These are phyloP conservation scores for Staphylotrichum longicolle DNA, from an alignment of 495 filamentous ascomycete species.

Conservation along the genomic window DNA sequence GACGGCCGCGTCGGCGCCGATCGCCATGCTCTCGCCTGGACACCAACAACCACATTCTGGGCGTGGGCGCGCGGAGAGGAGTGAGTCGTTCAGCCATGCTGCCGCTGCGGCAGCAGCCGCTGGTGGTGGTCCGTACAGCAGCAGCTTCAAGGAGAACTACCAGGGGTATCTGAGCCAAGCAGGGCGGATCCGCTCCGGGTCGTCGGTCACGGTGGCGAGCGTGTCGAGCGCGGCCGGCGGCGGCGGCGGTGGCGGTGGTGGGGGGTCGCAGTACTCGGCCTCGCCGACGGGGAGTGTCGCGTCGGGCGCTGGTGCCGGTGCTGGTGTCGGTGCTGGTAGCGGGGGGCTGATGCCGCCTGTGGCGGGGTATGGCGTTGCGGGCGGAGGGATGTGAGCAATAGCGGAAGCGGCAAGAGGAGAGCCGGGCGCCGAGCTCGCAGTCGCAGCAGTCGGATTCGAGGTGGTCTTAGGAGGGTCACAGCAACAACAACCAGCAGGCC, in stretches of 20 bases:
- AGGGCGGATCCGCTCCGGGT: constrained; percentile 19
- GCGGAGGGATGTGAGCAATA: not conserved
- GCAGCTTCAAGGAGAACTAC: constrained; percentile 16
- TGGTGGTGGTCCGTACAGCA: not conserved
- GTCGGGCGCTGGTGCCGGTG: not conserved
- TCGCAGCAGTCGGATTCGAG: constrained; percentile 21
- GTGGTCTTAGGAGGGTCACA: constrained; percentile 32
- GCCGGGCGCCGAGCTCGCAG: constrained; percentile 30
- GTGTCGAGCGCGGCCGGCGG: not conserved
- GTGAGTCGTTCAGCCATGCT: constrained; percentile 12
- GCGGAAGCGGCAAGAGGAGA: constrained; percentile 9
- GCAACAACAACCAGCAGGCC: not conserved
- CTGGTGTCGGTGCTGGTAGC: not conserved
- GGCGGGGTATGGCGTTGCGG: not conserved
- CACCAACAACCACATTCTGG: not conserved
- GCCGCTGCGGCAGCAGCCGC: not conserved
- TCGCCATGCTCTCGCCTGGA: not conserved
- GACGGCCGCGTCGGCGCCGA: constrained; percentile 22
- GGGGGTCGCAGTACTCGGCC: constrained; percentile 17
- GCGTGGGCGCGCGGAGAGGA: not conserved
- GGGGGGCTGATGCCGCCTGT: constrained; percentile 7
- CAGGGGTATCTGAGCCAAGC: not conserved
- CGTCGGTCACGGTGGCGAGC: constrained; percentile 16
- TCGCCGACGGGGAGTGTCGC: constrained; percentile 22
- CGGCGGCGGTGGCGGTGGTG: not conserved